These are phyloP conservation scores for Penicillium corylophilum DNA, from an alignment of 2,329 filamentous ascomycete species.

Conservation along the genomic window DNA sequence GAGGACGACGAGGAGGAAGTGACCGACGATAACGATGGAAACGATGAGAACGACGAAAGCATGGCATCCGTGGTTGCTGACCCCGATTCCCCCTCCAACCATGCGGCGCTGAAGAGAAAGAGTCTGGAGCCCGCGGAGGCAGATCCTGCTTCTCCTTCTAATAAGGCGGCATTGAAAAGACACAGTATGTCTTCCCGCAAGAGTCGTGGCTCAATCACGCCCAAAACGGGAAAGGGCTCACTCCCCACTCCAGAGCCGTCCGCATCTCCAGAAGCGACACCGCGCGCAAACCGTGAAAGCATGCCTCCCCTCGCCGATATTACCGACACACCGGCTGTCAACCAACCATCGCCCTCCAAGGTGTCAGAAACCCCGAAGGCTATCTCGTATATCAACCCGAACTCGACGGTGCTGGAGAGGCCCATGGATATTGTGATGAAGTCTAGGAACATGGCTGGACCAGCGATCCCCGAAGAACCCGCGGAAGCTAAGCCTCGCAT, in stretches of 20 bases:
- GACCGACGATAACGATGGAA: constrained; percentile 33
- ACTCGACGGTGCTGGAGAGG: constrained; percentile 76
- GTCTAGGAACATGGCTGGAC: constrained; percentile 68
- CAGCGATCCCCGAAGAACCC: constrained; percentile 65
- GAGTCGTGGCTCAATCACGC: constrained; percentile 43
- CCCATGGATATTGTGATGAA: constrained; percentile 94
- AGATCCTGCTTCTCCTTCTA: constrained; percentile 55
- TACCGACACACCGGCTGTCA: constrained; percentile 61
- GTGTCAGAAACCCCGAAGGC: constrained; percentile 45
- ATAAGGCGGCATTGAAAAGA: constrained; percentile 65
- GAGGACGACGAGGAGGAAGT: constrained; percentile 57
- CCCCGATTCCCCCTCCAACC: constrained; percentile 57
- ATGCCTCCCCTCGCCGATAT: constrained; percentile 70
- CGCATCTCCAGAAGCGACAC: constrained; percentile 51
- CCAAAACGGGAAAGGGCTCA: constrained; percentile 41
- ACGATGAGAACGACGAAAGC: constrained; percentile 39
- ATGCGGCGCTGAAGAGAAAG: constrained; percentile 32
- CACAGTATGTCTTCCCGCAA: constrained; percentile 56
- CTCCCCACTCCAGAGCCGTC: constrained; percentile 53
- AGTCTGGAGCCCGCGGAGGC: constrained; percentile 39
- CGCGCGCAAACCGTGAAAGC: constrained; percentile 41
- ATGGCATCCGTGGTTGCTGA: constrained; percentile 43
- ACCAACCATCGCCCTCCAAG: constrained; percentile 54
- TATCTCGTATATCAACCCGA: constrained; percentile 66
- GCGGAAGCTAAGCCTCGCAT: constrained; percentile 78